A percentile compares a stretch with the other conserved stretches of the same genome.
Conservation (phyloP, 768 basidiomycete genomes). For the Pleurotus platypus region DNA sequence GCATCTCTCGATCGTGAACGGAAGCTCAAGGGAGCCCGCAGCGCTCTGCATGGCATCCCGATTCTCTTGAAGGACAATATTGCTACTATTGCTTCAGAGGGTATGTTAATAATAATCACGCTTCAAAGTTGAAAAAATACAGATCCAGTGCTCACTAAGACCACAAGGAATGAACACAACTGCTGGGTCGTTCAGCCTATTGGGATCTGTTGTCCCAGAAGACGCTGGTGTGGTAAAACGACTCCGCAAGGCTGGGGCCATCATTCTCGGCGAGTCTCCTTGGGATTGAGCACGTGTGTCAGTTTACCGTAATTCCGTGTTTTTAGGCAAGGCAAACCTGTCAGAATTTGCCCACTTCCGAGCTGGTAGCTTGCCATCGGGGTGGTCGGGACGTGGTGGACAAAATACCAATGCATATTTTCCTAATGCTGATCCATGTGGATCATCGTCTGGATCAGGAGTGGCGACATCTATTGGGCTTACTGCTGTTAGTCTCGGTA, state of each 20-base stretch:
- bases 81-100: conserved; percentile 4
- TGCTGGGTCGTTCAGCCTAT: conserved; percentile 35
- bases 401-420: conserved; percentile 50
- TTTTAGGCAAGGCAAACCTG: conserved; percentile 50
- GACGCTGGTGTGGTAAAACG: conserved; percentile 44
- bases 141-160: neutral
- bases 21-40: conserved; percentile 36
- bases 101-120: neutral
- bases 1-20: conserved; percentile 45
- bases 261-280: neutral
- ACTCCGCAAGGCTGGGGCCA: conserved; percentile 15
- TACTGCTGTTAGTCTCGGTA: conserved; percentile 40
- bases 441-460: conserved; percentile 58
- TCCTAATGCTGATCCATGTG: conserved; percentile 49
- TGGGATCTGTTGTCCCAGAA: conserved; percentile 39
- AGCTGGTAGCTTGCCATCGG: conserved; percentile 36
- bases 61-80: conserved; percentile 10
- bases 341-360: conserved; percentile 53
- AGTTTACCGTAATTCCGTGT: neutral
- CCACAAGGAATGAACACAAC: conserved; percentile 7
- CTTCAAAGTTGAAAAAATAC: neutral
- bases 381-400: conserved; percentile 60
- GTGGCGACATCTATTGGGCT: conserved; percentile 52
- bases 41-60: conserved; percentile 16
- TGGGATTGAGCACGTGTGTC: neutral